Evolutionary conservation across 805 yeast species (phyloP).

Genomic region (Wickerhamomyces mucosus): DNA sequence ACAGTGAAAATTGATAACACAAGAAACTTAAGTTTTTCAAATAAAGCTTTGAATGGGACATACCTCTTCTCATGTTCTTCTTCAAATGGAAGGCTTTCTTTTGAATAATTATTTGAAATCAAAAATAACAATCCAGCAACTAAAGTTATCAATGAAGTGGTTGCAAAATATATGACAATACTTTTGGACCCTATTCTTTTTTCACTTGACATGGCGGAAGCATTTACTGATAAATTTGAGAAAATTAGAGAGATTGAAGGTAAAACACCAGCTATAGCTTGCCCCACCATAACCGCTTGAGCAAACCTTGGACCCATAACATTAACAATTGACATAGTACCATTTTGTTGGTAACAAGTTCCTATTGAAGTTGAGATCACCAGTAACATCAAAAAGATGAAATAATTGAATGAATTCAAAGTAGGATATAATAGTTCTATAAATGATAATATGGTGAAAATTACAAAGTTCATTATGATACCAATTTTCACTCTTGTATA

Average conservation of each 20-base stretch:
- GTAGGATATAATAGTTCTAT: slow-evolving; percentile 14
- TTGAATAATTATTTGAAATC: slow-evolving; percentile 21
- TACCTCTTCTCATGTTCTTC: slow-evolving; percentile 18
- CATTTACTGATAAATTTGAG: slow-evolving; percentile 29
- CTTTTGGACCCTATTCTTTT: slow-evolving; percentile 18
- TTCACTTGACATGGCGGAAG: slow-evolving; percentile 10
- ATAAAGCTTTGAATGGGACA: slow-evolving; percentile 52
- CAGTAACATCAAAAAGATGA: slow-evolving; percentile 46
- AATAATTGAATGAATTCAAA: slow-evolving; percentile 22
- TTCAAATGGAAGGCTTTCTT: slow-evolving; percentile 12
- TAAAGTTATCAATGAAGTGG: slow-evolving; percentile 39
- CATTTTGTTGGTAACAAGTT: slow-evolving; percentile 80
- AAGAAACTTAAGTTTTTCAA: slow-evolving; percentile 53
- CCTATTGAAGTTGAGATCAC: slow-evolving; percentile 64
- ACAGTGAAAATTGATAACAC: slow-evolving; percentile 64
- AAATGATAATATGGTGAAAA: slow-evolving; percentile 33
- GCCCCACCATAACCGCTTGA: slow-evolving; percentile 91
- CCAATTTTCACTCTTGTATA: slow-evolving; percentile 51
- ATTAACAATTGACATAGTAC: slow-evolving; percentile 79
- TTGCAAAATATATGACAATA: slow-evolving; percentile 34
- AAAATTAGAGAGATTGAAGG: slow-evolving; percentile 66
- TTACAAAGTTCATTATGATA: slow-evolving; percentile 41
- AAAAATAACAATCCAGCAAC: slow-evolving; percentile 32
- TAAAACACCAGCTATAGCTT: slow-evolving; percentile 87
- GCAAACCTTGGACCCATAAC: slow-evolving; percentile 68